Evolutionary conservation across 1,284 basidiomycete species (phyloP), one percentile per base, ranked within the genome.

Genomic region (Ustilago nuda): DNA sequence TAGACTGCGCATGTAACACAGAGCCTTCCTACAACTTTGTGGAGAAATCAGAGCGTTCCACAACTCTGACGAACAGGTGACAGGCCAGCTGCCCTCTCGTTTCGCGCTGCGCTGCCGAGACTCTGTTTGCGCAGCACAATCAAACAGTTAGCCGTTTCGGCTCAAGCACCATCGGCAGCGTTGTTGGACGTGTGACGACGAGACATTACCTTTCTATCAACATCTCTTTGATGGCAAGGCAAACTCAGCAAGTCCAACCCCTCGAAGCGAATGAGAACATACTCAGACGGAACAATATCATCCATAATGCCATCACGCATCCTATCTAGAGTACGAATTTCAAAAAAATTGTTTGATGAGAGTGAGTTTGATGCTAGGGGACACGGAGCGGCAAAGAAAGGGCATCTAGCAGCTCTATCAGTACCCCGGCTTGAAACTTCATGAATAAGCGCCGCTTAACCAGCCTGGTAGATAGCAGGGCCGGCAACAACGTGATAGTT

Each of bases 391-490:
- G n/a, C 7, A 45, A 15, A 8, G 13, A 17, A 45, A 45, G 13
- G 12, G 12, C 41, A 15, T 11, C n/a, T 19, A 4, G 12, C 12
- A 45, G 41, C 9, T 45, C 41, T 11, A 13, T 17, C 13, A 8
- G 9, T 45, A 7, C n/a, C 41, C 15, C 9, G 15, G 13, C 41
- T 15, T 11, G 7, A 8, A 11, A 33, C 27, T n/a, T 17, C 23
- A 56, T 9, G 19, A 9, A 23, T 35, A 6, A 13, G 32, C 9
- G 15, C 36, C n/a, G 4, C 50, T 68, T 60, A 82, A 48, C 74
- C 80, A 32, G 78, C 68, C 57, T 80, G 78, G 68, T 74, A 82
- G 63, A 82, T 69, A 36, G 74, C 76, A 6, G 78, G 80, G 3
- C 80, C 80, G 9, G 80, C 80, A 19, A 80, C 76, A 33, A 72